phyloP scores from a whole-genome alignment of 495 filamentous ascomycete genomes.

The Lophiotrema nucula region DNA sequence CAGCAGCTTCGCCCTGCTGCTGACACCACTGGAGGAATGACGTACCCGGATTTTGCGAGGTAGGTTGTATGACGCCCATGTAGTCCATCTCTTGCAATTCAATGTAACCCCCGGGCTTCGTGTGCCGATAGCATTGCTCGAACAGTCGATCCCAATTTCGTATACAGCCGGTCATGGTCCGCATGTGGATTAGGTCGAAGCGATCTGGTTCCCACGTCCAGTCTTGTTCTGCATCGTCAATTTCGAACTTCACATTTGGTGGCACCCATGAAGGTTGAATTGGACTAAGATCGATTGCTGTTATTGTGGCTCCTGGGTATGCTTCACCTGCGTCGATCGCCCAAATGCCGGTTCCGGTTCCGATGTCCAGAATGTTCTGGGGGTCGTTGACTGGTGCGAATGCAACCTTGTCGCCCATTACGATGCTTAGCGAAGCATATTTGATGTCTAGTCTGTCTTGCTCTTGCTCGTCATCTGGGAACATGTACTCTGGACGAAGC shows the following conservation, averaged over 20 bases:
- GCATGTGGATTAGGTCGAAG: conserved; percentile 17
- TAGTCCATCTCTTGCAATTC: conserved; percentile 22
- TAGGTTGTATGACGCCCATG: conserved; percentile 16
- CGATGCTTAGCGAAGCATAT: conserved; percentile 5
- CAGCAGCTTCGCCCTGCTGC: conserved; percentile 8
- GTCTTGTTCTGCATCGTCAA: conserved; percentile 17
- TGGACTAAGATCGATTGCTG: conserved; percentile 9
- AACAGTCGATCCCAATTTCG: conserved; percentile 8
- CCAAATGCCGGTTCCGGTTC: conserved; percentile 18
- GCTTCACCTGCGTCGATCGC: conserved; percentile 18
- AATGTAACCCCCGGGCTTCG: conserved; percentile 21
- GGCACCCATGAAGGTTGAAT: conserved; percentile 18
- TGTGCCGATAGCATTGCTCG: conserved; percentile 8
- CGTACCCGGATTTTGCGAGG: conserved; percentile 2
- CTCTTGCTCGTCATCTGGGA: conserved; percentile 8
- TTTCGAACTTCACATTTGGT: conserved; percentile 20
- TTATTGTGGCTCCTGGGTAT: conserved; percentile 15
- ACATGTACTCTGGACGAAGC: background rate
- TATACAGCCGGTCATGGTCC: conserved; percentile 18
- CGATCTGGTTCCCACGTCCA: conserved; percentile 14
- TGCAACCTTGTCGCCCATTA: conserved; percentile 3
- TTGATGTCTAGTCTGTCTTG: conserved; percentile 19
- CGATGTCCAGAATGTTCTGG: conserved; percentile 9
- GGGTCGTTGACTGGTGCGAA: conserved; percentile 11
- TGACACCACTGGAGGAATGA: conserved; percentile 13